Conservation (phyloP, 2,329 filamentous ascomycete species). For the Coniochaeta prunicola region DNA sequence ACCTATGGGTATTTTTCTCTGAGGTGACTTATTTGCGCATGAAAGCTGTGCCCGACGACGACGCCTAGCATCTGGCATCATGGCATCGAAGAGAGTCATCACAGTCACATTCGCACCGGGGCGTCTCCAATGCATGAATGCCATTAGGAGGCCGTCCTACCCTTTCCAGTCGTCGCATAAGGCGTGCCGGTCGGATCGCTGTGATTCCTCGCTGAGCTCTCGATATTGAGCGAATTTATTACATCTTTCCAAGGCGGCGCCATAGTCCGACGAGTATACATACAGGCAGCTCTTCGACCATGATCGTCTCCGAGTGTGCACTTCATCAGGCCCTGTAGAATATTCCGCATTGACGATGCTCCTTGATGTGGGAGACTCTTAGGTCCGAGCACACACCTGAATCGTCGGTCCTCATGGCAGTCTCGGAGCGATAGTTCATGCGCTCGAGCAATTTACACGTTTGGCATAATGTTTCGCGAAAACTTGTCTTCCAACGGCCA, state of each 20-base stretch:
- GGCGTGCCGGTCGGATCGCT: not conserved
- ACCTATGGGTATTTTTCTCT: not conserved
- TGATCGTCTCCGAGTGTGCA: not conserved
- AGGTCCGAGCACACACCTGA: not conserved
- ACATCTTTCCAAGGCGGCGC: not conserved
- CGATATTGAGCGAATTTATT: not conserved
- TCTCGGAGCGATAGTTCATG: not conserved
- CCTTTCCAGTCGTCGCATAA: not conserved
- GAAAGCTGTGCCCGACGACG: not conserved
- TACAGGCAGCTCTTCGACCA: not conserved
- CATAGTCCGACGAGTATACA: not conserved
- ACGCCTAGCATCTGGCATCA: not conserved
- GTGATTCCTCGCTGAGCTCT: not conserved
- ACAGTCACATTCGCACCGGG: not conserved
- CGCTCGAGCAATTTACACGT: not conserved
- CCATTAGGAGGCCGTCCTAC: not conserved
- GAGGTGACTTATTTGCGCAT: not conserved
- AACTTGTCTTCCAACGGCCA: not conserved
- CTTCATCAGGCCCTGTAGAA: not conserved
- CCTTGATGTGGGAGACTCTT: not conserved
- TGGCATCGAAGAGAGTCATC: not conserved
- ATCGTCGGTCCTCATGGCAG: not conserved
- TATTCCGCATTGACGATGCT: not conserved
- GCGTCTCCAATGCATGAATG: not conserved
- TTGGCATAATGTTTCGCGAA: not conserved